Evolutionary conservation across 2,329 filamentous ascomycete genomes (phyloP).

Genomic region (Colletotrichum acutatum): DNA sequence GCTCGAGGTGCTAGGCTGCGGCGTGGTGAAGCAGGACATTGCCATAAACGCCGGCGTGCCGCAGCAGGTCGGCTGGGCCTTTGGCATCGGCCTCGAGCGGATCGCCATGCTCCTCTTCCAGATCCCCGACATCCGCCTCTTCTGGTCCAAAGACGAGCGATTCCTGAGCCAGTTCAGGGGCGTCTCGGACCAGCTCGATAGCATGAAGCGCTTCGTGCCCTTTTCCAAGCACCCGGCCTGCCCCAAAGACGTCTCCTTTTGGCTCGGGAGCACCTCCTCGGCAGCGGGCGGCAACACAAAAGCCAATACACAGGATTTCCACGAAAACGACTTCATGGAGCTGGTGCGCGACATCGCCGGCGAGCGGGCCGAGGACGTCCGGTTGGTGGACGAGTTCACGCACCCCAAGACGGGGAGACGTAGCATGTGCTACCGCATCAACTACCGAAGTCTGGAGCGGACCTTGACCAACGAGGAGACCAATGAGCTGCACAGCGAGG

Average conservation of each 20-base stretch:
- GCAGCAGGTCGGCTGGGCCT: constrained; percentile 89
- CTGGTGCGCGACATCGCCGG: constrained; percentile 85
- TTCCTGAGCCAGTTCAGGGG: constrained; percentile 88
- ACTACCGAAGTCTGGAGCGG: constrained; percentile 91
- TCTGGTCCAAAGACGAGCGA: constrained; percentile 88
- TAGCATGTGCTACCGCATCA: constrained; percentile 92
- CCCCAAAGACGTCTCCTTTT: constrained; percentile 94
- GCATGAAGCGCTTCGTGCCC: constrained; percentile 75
- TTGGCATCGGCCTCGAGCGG: constrained; percentile 91
- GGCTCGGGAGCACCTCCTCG: constrained; percentile 69
- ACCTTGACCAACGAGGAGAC: constrained; percentile 88
- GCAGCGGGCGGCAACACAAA: constrained; percentile 58
- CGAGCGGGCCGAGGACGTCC: constrained; percentile 88
- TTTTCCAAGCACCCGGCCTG: constrained; percentile 94
- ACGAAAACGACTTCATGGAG: constrained; percentile 98
- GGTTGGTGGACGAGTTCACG: constrained; percentile 84
- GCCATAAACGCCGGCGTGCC: constrained; percentile 81
- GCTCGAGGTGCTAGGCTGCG: constrained; percentile 96
- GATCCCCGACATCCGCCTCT: constrained; percentile 95
- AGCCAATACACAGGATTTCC: constrained; percentile 67
- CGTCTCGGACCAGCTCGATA: constrained; percentile 61
- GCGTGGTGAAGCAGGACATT: constrained; percentile 86
- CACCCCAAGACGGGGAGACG: constrained; percentile 86
- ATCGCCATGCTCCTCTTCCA: constrained; percentile 98
- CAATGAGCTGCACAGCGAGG: constrained; percentile 78